Evolutionary conservation across 768 basidiomycete species (phyloP), one percentile per base, ranked within the genome.

Genomic region (Boletus bicolor): DNA sequence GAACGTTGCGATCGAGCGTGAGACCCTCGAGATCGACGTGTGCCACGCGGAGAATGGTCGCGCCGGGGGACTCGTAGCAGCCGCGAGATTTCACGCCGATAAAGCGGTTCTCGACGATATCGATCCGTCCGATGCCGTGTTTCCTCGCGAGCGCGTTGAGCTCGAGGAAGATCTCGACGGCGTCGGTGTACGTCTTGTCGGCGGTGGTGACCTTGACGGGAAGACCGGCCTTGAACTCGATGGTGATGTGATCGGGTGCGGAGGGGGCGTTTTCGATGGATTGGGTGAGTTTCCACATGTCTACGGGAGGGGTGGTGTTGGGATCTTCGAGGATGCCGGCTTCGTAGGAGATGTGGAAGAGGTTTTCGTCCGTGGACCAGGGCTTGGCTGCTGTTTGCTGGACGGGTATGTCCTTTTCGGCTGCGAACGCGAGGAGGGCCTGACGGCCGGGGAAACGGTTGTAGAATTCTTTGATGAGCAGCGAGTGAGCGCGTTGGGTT

Each of bases 281-380:
- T 54, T 80, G 78, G 59, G 92, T 98, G 61, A 98, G 85, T 74
- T 98, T 98, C 97, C 97, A 99, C 97, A 99, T 99, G 79, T 98
- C 96, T 12, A 72, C 70, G 17, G 96, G 96, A 51, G 97, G 97
- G 6, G 93, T 98, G 56, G 78, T 86, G 79, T 96, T 84, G 60
- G 97, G 97, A 69, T 98, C 90, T 73, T 99, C 97, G 60, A 99
- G 86, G 72, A 99, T 98, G 44, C 96, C 97, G 11, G 97, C 96
- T 74, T 99, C 97, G 76, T 98, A 99, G 17, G 97, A 98, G 75
- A 98, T 99, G 79, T 99, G 97, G 87, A 96, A 98, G 46, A 99
- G 81, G 77, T 98, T 99, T 77, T 98, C 97, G 72, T 99, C 96
- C 7, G 97, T 99, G 3, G 96, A 98, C 97, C 97, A 99, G 37